Conservation (phyloP, 805 yeast genomes). For the Vanderwaltozyma polyspora region DNA sequence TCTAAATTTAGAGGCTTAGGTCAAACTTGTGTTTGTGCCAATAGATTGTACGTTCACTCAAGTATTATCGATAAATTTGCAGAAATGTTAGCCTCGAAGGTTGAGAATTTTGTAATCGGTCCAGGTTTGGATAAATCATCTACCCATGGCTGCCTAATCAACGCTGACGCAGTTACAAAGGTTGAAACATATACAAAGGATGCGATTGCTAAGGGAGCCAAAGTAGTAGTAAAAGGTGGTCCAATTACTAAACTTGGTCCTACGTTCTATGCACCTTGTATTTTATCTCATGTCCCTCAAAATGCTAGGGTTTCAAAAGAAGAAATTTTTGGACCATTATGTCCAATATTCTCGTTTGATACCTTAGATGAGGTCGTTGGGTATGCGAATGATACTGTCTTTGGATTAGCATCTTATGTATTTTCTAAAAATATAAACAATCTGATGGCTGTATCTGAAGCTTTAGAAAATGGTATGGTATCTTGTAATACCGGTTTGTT, state of each 20-base stretch:
- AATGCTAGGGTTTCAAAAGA: constrained; percentile 41
- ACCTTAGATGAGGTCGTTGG: constrained; percentile 41
- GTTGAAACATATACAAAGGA: constrained; percentile 44
- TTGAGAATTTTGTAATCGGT: constrained; percentile 40
- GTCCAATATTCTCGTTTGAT: constrained; percentile 45
- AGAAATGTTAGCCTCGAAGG: constrained; percentile 33
- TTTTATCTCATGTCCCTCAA: constrained; percentile 39
- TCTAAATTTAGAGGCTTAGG: constrained; percentile 53
- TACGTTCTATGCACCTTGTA: constrained; percentile 44
- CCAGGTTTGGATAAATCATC: constrained; percentile 41
- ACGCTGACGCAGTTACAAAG: constrained; percentile 38
- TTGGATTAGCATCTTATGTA: constrained; percentile 51
- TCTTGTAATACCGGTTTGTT: constrained; percentile 49
- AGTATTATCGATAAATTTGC: constrained; percentile 40
- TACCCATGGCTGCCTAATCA: constrained; percentile 50
- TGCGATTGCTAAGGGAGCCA: constrained; percentile 46
- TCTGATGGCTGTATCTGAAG: constrained; percentile 41
- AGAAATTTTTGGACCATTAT: constrained; percentile 59
- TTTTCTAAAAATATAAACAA: constrained; percentile 43
- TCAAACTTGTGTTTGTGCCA: constrained; percentile 58
- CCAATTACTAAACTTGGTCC: constrained; percentile 38
- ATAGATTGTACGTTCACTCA: constrained; percentile 46
- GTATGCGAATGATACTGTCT: constrained; percentile 43
- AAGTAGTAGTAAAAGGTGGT: constrained; percentile 41
- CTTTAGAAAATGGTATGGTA: constrained; percentile 55